These are phyloP conservation scores for Allantophomopsis lycopodina DNA, from an alignment of 2,329 filamentous ascomycete species.

Conservation along the genomic window DNA sequence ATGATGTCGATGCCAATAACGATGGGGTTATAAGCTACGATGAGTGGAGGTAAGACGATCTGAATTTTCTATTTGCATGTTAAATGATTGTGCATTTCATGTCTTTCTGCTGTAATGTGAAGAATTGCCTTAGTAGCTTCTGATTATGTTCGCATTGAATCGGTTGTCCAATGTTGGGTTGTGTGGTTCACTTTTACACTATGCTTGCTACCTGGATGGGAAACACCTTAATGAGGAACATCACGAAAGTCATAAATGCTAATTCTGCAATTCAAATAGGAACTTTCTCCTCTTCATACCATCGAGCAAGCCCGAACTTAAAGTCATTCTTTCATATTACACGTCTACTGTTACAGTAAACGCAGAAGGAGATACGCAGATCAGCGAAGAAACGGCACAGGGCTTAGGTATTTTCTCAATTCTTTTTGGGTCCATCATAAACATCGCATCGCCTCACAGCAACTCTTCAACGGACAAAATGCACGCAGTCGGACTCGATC, in stretches of 20 bases:
- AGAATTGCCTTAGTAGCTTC: too few relatives aligned
- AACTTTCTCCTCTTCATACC: conserved; percentile 91
- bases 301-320: conserved; percentile 53
- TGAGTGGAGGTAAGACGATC: conserved; percentile 74
- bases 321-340: conserved; percentile 82
- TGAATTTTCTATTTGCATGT: too few relatives aligned
- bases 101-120: too few relatives aligned
- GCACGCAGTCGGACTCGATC: neutral
- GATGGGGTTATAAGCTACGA: conserved; percentile 73
- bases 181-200: conserved; percentile 2
- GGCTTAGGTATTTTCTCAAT: conserved; percentile 80
- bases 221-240: too few relatives aligned
- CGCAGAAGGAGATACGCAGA: conserved; percentile 83
- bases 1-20: conserved; percentile 76
- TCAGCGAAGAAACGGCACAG: conserved; percentile 82
- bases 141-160: too few relatives aligned
- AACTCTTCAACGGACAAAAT: neutral
- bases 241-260: neutral
- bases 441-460: conserved; percentile 35
- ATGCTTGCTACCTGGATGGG: too few relatives aligned
- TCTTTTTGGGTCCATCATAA: conserved; percentile 64
- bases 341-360: conserved; percentile 79
- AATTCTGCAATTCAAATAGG: conserved; percentile 27
- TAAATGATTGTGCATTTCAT: too few relatives aligned
- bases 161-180: too few relatives aligned